These are phyloP conservation scores for Ustulina deusta DNA, from an alignment of 2,329 filamentous ascomycete species.

Conservation along the genomic window DNA sequence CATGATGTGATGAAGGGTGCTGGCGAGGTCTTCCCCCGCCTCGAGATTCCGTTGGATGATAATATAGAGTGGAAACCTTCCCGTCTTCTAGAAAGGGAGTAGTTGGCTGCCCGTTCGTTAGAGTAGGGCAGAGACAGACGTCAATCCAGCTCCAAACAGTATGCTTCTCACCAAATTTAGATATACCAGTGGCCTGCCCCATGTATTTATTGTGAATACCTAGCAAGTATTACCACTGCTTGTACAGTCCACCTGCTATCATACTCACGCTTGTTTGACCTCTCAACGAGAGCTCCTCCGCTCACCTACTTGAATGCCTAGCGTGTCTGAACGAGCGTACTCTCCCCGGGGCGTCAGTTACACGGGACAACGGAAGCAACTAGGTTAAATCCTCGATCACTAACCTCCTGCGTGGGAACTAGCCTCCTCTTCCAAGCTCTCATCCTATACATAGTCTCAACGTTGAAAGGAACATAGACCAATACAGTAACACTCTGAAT, in stretches of 20 bases:
- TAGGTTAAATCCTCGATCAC: too few relatives aligned
- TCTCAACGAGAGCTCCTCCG: too few relatives aligned
- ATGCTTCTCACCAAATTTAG: neutral
- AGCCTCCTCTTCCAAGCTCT: too few relatives aligned
- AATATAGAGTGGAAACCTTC: slow-evolving; percentile 7
- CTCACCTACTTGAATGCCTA: too few relatives aligned
- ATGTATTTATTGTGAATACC: neutral
- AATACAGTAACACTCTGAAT: too few relatives aligned
- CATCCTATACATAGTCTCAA: too few relatives aligned
- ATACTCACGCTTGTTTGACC: neutral
- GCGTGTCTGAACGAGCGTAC: too few relatives aligned
- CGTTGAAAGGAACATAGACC: too few relatives aligned
- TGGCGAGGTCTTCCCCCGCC: neutral
- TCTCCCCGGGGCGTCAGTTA: too few relatives aligned
- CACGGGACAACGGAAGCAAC: too few relatives aligned
- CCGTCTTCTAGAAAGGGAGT: neutral
- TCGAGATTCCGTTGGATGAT: slow-evolving; percentile 7
- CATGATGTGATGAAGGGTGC: neutral
- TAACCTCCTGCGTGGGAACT: too few relatives aligned
- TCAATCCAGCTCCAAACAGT: neutral
- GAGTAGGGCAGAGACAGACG: neutral
- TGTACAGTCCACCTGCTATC: neutral
- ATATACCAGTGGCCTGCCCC: too few relatives aligned
- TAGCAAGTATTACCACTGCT: neutral
- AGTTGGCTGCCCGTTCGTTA: neutral